Evolutionary conservation across 2,329 filamentous ascomycete genomes (phyloP).

Genomic region (Phialophora chinensis): DNA sequence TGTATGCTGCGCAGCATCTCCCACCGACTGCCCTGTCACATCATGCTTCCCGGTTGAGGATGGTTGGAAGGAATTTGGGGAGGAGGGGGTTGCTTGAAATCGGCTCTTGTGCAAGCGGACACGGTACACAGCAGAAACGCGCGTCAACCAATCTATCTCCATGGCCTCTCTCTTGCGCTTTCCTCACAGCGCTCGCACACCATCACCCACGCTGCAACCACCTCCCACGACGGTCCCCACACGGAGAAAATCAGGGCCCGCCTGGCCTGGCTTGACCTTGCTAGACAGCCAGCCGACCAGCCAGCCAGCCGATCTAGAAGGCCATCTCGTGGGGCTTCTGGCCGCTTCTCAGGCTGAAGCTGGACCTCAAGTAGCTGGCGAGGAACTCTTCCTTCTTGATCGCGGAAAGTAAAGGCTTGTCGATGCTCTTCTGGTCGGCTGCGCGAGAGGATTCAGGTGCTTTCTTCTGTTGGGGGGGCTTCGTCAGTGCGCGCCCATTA

Average conservation of each 20-base stretch:
- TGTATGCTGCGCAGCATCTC: neutral
- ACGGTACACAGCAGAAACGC: slow-evolving; percentile 8
- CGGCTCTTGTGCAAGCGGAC: slow-evolving; percentile 16
- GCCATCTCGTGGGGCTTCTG: slow-evolving; percentile 99
- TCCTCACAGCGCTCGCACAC: neutral
- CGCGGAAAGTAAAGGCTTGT: slow-evolving; percentile 91
- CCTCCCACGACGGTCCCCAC: neutral
- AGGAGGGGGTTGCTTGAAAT: slow-evolving; percentile 6
- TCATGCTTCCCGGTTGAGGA: slow-evolving; percentile 6
- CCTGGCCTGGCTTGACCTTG: neutral
- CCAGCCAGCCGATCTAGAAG: slow-evolving; percentile 69
- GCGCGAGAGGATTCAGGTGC: slow-evolving; percentile 87
- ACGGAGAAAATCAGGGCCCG: neutral
- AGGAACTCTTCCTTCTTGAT: slow-evolving; percentile 99
- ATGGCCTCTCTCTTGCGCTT: neutral
- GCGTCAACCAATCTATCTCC: neutral
- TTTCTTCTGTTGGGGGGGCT: slow-evolving; percentile 80
- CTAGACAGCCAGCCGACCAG: neutral
- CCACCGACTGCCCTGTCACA: neutral
- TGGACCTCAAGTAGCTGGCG: slow-evolving; percentile 88
- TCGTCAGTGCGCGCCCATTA: neutral
- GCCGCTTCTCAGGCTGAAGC: slow-evolving; percentile 98
- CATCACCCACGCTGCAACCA: neutral
- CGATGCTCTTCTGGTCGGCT: slow-evolving; percentile 96
- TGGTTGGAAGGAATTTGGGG: neutral